Evolutionary conservation across 257 asterid species (phyloP).

Genomic region (Lycium barbarum): DNA sequence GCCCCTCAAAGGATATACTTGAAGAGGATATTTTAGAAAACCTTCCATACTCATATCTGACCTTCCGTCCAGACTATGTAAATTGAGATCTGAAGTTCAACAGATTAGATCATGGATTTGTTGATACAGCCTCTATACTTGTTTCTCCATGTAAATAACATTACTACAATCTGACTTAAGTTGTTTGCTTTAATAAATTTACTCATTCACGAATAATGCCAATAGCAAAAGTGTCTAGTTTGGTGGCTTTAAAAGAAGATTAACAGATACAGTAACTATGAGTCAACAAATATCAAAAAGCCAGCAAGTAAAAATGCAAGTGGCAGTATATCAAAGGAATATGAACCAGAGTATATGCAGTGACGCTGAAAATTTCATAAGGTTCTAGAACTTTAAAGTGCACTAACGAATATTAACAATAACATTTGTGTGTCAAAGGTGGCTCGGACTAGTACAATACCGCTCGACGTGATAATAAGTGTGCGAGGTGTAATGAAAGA

Average conservation of each 20-base stretch:
- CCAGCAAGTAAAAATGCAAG: constrained; percentile 17
- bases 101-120: constrained; percentile 1
- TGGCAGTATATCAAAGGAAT: background rate
- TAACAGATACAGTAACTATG: background rate
- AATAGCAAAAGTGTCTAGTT: background rate
- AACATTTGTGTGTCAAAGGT: background rate
- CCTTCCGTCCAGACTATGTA: background rate
- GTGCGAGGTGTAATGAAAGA: background rate
- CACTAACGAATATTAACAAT: background rate
- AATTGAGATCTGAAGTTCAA: background rate
- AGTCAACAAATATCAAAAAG: constrained; percentile 7
- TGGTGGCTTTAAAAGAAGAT: background rate
- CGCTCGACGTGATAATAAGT: background rate
- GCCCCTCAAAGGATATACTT: background rate
- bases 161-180: constrained; percentile 7
- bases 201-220: background rate
- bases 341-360: background rate
- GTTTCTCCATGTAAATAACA: constrained; percentile 9
- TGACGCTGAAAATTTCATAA: constrained; percentile 11
- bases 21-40: background rate
- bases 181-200: constrained; percentile 16
- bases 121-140: background rate
- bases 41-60: constrained; percentile 15
- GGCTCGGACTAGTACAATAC: background rate
- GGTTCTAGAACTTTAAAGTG: background rate